Evolutionary conservation across 805 yeast species (phyloP).

Genomic region (Saccharomycopsis sp.): DNA sequence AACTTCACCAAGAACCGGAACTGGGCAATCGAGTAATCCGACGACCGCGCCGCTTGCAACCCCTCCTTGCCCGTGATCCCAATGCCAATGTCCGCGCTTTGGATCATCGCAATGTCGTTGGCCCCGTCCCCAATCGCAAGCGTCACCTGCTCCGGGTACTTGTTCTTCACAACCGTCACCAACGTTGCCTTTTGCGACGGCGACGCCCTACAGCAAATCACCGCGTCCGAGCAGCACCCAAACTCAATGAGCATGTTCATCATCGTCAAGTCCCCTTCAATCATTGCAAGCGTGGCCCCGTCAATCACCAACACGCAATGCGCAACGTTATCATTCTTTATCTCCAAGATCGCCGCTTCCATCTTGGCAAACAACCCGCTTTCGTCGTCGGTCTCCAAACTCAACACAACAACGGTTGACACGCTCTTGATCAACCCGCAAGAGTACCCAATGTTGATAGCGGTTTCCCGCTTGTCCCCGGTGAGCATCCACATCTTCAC

Average conservation of each 20-base stretch:
- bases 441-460: constrained; percentile 92
- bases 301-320: constrained; percentile 93
- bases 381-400: constrained; percentile 47
- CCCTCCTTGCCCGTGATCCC: constrained; percentile 98
- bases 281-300: constrained; percentile 71
- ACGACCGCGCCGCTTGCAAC: constrained; percentile 88
- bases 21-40: constrained; percentile 94
- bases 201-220: constrained; percentile 90
- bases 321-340: constrained; percentile 68
- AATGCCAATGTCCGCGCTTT: constrained; percentile 94
- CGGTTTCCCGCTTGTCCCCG: constrained; percentile 97
- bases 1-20: constrained; percentile 77
- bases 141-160: constrained; percentile 64
- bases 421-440: constrained; percentile 89
- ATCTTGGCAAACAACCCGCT: constrained; percentile 41
- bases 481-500: constrained; percentile 97
- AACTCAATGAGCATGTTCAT: constrained; percentile 74
- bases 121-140: constrained; percentile 99
- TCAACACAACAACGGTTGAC: constrained; percentile 74
- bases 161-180: constrained; percentile 73
- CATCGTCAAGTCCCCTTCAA: constrained; percentile 66
- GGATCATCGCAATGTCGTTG: constrained; percentile 98
- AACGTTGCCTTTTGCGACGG: constrained; percentile 93
- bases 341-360: constrained; percentile 65
- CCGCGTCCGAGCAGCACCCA: constrained; percentile 82